Base-by-base conservation (phyloP, 2,329 filamentous ascomycete species). In the Cladophialophora psammophila region DNA sequence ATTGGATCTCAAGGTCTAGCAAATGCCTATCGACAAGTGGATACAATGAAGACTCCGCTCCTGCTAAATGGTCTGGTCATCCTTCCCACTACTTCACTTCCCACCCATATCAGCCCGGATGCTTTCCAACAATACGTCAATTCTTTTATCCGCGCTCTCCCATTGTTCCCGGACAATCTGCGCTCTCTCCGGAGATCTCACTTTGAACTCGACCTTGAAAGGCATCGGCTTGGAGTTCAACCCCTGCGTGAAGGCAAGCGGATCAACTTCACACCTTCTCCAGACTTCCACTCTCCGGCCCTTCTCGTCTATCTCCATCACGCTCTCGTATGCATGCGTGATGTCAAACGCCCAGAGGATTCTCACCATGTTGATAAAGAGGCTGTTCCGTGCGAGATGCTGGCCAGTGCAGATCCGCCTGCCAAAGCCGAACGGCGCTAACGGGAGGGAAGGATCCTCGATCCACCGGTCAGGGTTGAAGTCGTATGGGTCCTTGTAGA, bases 401-500 rank as follows among this genome's bases (percentile, higher is more conserved):
- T 75, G 63, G 0, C 77, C 78, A 0, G 76, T 81, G 59, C 81
- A 84, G 20, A 80, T 74, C 3, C 86, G 78, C 7, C 85, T 76
- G 0, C 86, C 86, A 72, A 86, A 87, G 0, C 83, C 86, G 68
- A 88, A 85, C 60, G 82, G 84, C 0, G 85, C 83, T 0, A 86
- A 84, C 2, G 58, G 60, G 80, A 77, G 80, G 66, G 80, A 76
- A 1, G 76, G 76, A 57, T 83, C 40, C 45, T 68, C 58, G 15
- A 65, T 52, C 66, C 66, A 66, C 13, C 63, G 63, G 1, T 75
- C 74, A 0, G 81, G 81, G 31, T 79, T 71, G 72, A 82, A 82
- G 6, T 52, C 67, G 32, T 80, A 76, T 0, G 80, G 79, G 7
- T 77, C 74, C 0, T 76, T 75, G 59, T 80, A 82, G 55, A 78